phyloP scores from a whole-genome alignment of 257 asterid species.

The Voacanga thouarsii region DNA sequence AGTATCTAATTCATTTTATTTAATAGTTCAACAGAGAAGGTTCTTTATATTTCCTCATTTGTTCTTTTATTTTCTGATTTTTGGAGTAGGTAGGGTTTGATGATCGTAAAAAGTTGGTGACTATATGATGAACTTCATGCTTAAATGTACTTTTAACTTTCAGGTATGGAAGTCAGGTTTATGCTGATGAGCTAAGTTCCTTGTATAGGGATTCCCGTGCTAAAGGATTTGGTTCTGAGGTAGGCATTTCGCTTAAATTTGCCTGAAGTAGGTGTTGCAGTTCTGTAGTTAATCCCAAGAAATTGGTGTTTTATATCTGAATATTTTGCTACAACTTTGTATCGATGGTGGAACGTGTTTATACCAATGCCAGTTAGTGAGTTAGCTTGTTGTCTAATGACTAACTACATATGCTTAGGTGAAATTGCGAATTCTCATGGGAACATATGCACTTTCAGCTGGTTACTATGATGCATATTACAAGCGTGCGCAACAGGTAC shows the following conservation, averaged over 20 bases:
- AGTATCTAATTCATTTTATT: no score
- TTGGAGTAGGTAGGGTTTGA: not conserved
- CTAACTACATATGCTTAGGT: constrained; percentile 46
- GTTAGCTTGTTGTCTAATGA: not conserved
- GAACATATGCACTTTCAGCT: constrained; percentile 97
- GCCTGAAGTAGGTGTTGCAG: not conserved
- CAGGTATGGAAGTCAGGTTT: constrained; percentile 84
- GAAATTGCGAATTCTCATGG: constrained; percentile 93
- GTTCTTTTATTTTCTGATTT: not conserved
- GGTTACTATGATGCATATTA: constrained; percentile 98
- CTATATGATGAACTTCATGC: not conserved
- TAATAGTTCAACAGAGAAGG: not conserved
- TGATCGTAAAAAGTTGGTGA: not conserved
- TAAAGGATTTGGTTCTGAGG: constrained; percentile 96
- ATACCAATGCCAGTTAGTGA: not conserved
- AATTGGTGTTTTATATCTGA: not conserved
- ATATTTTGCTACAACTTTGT: not conserved
- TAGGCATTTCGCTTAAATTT: constrained; percentile 21
- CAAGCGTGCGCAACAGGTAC: constrained; percentile 97
- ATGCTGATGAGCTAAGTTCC: constrained; percentile 69
- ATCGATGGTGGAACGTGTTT: no score
- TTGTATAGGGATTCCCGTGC: constrained; percentile 86
- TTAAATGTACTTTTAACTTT: not conserved
- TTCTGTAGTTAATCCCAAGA: not conserved
- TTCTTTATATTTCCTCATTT: not conserved